Conservation (phyloP, 2,329 filamentous ascomycete genomes). For the Nannizzia gypsea region DNA sequence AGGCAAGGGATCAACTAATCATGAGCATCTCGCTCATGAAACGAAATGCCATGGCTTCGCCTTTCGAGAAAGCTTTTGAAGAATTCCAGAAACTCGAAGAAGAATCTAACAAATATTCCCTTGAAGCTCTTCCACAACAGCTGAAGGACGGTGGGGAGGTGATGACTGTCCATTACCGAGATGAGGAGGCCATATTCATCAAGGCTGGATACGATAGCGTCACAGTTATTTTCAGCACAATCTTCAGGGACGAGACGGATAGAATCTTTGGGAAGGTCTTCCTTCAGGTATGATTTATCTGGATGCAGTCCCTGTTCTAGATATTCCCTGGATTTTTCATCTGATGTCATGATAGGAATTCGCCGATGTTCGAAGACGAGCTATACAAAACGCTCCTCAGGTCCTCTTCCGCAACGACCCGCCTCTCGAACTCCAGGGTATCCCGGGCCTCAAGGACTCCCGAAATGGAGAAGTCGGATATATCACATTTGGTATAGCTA, state of each 20-base stretch:
- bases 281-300: conserved; percentile 48
- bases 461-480: conserved; percentile 85
- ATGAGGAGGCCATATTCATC: conserved; percentile 97
- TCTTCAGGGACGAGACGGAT: conserved; percentile 97
- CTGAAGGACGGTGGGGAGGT: conserved; percentile 80
- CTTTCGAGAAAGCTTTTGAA: conserved; percentile 93
- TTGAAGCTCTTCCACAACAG: conserved; percentile 86
- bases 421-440: conserved; percentile 76
- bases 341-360: conserved; percentile 52
- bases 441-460: conserved; percentile 66
- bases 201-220: conserved; percentile 96
- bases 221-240: conserved; percentile 96
- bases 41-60: conserved; percentile 96
- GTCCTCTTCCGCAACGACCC: conserved; percentile 93
- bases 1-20: conserved; percentile 76
- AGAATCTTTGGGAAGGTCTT: conserved; percentile 97
- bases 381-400: conserved; percentile 96
- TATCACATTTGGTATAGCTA: conserved; percentile 76
- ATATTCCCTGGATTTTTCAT: not conserved
- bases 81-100: conserved; percentile 79
- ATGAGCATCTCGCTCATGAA: conserved; percentile 82
- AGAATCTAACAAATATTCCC: conserved; percentile 82
- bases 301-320: not conserved
- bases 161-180: conserved; percentile 94
- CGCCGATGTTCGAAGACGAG: conserved; percentile 80